Evolutionary conservation across 2,329 filamentous ascomycete genomes (phyloP), one percentile per base, ranked within the genome.

Genomic region (Botrytis deweyae): DNA sequence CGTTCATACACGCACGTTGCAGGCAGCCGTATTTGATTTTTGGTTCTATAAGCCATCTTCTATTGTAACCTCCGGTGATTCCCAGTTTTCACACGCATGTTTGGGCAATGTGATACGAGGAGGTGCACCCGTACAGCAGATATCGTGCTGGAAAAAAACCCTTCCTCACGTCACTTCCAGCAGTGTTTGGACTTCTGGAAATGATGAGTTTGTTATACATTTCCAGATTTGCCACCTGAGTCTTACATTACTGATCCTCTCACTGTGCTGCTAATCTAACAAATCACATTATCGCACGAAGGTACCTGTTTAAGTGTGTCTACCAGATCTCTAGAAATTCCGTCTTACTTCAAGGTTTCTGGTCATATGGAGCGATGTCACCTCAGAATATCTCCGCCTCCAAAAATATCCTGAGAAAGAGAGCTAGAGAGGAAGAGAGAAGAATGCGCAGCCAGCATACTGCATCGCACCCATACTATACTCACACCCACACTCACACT

Each of bases 331-430:
- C 29, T 67, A 20, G 14, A 52, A 49, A 52, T 12, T 67, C 65
- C 65, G 42, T 66, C 63, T 66, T 66, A 66, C 29, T 36, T 33
- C 63, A 49, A 66, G 42, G 63, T 36, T 29, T 68, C 46, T 68
- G 55, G 46, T 36, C 25, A 29, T 25, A 42, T 55, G 16, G 4
- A 61, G 29, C 62, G 70, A 72, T 72, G 70, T 72, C 33, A 72
- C 70, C 40, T 61, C 59, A 61, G 59, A 67, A 40, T 46, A 59
- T 66, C 70, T 61, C 46, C 33, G 46, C 49, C 16, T 59, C 63
- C 63, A 42, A 72, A 68, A 72, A 68, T 72, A 72, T 33, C 36
- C 62, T 36, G 18, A 40, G 29, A 40, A 72, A 29, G 38, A 58
- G 52, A 29, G 16, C 14, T 14, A 58, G n/a, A 55, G 25, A 29